phyloP scores from a whole-genome alignment of 2,329 filamentous ascomycete genomes.

The Fusarium verticillioides region DNA sequence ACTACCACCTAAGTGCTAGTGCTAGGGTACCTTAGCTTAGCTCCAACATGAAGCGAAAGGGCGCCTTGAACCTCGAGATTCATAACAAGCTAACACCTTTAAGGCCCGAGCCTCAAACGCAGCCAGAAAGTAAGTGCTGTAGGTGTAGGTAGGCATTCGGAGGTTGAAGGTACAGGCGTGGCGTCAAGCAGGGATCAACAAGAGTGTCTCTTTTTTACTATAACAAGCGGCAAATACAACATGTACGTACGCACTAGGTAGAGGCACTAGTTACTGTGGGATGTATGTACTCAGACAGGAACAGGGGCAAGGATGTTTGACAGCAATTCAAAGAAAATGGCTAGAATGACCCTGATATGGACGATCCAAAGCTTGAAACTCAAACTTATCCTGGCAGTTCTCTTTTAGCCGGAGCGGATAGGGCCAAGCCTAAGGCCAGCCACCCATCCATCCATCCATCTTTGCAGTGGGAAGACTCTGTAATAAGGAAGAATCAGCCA shows the following conservation, averaged over 20 bases:
- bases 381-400: neutral
- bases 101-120: slow-evolving; percentile 24
- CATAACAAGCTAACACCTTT: slow-evolving; percentile 23
- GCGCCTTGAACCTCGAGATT: slow-evolving; percentile 10
- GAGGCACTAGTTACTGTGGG: neutral
- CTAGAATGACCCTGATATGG: neutral
- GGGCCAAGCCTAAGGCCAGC: slow-evolving; percentile 1
- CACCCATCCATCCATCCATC: slow-evolving; percentile 25
- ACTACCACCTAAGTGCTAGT: neutral
- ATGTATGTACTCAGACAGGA: neutral
- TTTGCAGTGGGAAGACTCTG: neutral
- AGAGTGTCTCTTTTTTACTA: slow-evolving; percentile 3
- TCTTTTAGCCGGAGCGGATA: slow-evolving; percentile 8
- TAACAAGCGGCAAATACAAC: slow-evolving; percentile 9
- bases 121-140: neutral
- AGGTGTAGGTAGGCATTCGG: neutral
- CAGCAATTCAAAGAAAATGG: slow-evolving; percentile 2
- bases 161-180: neutral
- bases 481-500: neutral
- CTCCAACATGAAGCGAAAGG: slow-evolving; percentile 21
- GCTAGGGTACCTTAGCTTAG: slow-evolving; percentile 29
- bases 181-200: slow-evolving; percentile 15
- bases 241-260: neutral
- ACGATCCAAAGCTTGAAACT: slow-evolving; percentile 6
- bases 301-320: slow-evolving; percentile 22